Evolutionary conservation across 2,329 filamentous ascomycete species (phyloP).

Genomic region (Penicillium crustosum): DNA sequence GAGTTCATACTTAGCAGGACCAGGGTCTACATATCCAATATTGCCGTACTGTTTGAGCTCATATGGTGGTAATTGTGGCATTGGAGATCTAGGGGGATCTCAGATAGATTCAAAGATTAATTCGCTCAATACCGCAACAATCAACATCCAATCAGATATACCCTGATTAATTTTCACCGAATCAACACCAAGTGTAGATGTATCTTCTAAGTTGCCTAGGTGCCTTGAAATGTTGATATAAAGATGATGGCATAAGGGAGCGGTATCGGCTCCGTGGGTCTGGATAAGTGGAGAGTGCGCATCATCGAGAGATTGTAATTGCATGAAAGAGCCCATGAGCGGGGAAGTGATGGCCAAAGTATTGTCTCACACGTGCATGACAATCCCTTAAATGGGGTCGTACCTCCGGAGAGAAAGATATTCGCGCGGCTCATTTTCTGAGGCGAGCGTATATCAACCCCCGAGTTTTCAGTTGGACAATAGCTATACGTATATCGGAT

Average conservation of each 20-base stretch:
- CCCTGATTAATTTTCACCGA: neutral
- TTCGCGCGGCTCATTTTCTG: neutral
- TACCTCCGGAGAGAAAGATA: neutral
- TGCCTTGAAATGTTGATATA: neutral
- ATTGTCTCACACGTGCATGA: conserved; percentile 11
- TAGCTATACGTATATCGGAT: neutral
- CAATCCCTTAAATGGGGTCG: neutral
- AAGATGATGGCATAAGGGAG: conserved; percentile 14
- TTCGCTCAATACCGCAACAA: neutral
- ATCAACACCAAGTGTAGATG: neutral
- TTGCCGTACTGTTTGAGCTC: neutral
- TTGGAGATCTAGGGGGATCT: neutral
- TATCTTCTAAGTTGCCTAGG: neutral
- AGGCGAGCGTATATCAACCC: neutral
- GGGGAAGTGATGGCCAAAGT: conserved; percentile 14
- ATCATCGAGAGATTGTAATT: conserved; percentile 11
- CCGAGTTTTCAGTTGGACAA: neutral
- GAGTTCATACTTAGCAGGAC: neutral
- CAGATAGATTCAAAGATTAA: neutral
- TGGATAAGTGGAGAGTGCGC: conserved; percentile 15
- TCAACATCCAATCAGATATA: neutral
- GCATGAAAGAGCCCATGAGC: conserved; percentile 9
- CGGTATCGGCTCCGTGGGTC: conserved; percentile 21
- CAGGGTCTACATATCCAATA: neutral
- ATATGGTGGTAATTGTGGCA: neutral